These are phyloP conservation scores for Jatropha multifida DNA, from an alignment of 441 rosid species.

Conservation along the genomic window DNA sequence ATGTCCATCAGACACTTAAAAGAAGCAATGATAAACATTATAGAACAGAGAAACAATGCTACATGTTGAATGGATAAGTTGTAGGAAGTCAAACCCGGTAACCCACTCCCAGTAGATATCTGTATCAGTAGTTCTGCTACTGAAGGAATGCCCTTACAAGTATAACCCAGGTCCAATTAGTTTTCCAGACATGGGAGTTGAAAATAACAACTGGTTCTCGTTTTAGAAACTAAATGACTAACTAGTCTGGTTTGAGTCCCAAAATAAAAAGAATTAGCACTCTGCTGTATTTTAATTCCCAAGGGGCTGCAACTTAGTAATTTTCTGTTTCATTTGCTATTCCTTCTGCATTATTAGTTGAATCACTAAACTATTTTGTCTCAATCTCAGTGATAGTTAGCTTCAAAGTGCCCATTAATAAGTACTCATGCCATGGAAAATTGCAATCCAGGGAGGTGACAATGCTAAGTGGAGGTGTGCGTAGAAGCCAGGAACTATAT, in stretches of 20 bases:
- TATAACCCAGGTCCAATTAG: background rate
- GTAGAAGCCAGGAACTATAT: background rate
- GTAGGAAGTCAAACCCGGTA: background rate
- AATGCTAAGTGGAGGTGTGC: background rate
- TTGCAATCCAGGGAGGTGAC: background rate
- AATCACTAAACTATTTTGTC: background rate
- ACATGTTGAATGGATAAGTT: background rate
- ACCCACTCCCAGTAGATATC: background rate
- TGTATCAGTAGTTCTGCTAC: background rate
- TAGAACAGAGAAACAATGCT: background rate
- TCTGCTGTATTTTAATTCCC: background rate
- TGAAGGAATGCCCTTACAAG: background rate
- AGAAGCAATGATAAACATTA: background rate
- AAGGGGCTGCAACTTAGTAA: too few species aligned
- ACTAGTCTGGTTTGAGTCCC: background rate
- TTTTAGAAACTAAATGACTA: background rate
- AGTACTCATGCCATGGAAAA: background rate
- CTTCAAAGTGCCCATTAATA: background rate
- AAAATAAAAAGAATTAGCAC: background rate
- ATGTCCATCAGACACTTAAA: background rate
- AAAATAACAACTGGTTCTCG: background rate
- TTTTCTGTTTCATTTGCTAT: background rate
- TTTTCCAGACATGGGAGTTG: background rate
- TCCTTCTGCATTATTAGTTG: background rate
- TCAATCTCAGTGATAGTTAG: background rate